Base-by-base conservation (phyloP, 371 early-diverging fungal species). In the Syncephalis plumigaleata region DNA sequence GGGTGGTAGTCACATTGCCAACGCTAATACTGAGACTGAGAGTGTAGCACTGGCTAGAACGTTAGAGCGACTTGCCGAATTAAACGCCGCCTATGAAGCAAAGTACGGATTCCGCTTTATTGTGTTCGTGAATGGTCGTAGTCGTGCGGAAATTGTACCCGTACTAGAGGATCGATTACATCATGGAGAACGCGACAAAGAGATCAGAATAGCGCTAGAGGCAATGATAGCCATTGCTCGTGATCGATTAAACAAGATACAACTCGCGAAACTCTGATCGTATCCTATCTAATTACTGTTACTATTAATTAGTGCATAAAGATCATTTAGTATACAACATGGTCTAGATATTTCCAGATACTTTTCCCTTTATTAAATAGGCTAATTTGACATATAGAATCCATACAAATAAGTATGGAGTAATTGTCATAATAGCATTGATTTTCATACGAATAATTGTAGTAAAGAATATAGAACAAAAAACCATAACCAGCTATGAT, bases 41-140 rank as follows among this genome's bases (percentile, higher is more conserved):
- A 66, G 68, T 23, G 65, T 63, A 36, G 58, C 66, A 13, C 55
- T 69, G 53, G 73, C 67, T 7, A 11, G 11, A 11, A 31, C 31
- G 11, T 31, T 31, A 11, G 31, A 4, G 31, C 56, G 56, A 26
- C 63, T 87, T 59, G 71, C 71, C 48, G 55, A 68, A 52, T 66
- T 84, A 52, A 79, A 83, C 54, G 53, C 72, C 50, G 64, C 62
- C 51, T 91, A 91, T 53, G 89, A 88, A 60, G 70, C 65, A 44
- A 72, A 73, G 53, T 88, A 81, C 51, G 88, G 87, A 1, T 91
- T 89, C 71, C 77, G 77, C 56, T 87, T 89, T 60, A 79, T 91
- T 18, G 77, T 86, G 26, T 91, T 91, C 72, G 92, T 91, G 39
- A 79, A 79, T 51, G 84, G 84, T 17, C 76, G 84, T 7, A 70